These are phyloP conservation scores for Didymella exigua DNA, from an alignment of 2,329 filamentous ascomycete species.

Conservation along the genomic window DNA sequence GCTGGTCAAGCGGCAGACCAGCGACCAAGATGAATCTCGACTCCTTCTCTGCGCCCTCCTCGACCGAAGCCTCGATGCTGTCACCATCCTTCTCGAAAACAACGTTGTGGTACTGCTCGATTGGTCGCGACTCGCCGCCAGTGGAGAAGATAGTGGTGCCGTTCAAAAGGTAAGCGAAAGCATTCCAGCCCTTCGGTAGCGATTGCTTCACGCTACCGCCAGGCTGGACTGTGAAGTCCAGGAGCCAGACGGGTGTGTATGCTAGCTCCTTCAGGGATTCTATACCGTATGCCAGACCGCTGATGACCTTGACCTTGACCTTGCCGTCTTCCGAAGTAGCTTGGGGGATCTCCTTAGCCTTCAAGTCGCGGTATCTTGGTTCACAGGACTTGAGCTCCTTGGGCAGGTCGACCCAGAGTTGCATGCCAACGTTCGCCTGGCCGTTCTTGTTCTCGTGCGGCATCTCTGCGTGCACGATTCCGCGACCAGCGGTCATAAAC, in stretches of 20 bases:
- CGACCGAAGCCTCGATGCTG: slow-evolving; percentile 72
- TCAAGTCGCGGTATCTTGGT: slow-evolving; percentile 87
- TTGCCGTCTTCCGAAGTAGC: slow-evolving; percentile 73
- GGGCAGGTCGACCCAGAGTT: slow-evolving; percentile 94
- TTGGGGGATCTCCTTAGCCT: slow-evolving; percentile 76
- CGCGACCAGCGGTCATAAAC: slow-evolving; percentile 94
- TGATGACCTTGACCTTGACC: slow-evolving; percentile 88
- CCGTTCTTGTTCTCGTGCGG: slow-evolving; percentile 79
- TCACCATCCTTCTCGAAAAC: slow-evolving; percentile 85
- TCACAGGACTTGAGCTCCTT: slow-evolving; percentile 82
- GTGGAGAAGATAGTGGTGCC: slow-evolving; percentile 67
- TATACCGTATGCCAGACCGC: slow-evolving; percentile 79
- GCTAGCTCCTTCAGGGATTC: slow-evolving; percentile 89
- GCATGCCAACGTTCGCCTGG: slow-evolving; percentile 80
- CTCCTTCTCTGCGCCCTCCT: slow-evolving; percentile 63
- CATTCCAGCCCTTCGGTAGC: slow-evolving; percentile 82
- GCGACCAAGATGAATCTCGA: slow-evolving; percentile 73
- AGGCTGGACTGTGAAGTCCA: slow-evolving; percentile 80
- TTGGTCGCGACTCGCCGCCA: slow-evolving; percentile 44
- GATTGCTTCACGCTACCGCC: slow-evolving; percentile 78
- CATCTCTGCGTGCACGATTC: slow-evolving; percentile 97
- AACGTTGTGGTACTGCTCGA: slow-evolving; percentile 81
- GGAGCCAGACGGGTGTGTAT: slow-evolving; percentile 96
- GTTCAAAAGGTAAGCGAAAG: slow-evolving; percentile 84
- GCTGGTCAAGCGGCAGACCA: slow-evolving; percentile 63